Evolutionary conservation across 2,329 filamentous ascomycete genomes (phyloP), one percentile per base, ranked within the genome.

Genomic region (Hymenoscyphus linearis): DNA sequence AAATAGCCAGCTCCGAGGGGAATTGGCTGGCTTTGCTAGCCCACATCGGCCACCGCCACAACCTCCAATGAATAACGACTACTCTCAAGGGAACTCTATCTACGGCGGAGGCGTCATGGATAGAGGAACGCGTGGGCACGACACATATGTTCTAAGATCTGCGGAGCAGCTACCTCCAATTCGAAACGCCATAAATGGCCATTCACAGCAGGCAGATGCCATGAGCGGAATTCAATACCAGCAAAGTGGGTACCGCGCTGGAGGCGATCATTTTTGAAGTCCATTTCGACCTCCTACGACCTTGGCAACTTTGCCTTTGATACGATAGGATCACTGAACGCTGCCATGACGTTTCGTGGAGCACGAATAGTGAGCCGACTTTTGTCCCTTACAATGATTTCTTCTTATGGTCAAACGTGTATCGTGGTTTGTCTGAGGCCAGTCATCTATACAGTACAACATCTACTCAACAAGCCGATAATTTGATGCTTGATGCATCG

Each of bases 141-240:
- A 85, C 13, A 59, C 52, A 4, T 65, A 64, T 52, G 58, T 52
- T 16, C 58, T 67, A 14, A 64, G 60, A 59, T 58, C 62, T 14
- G 59, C 64, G 6, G 68, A 70, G 50, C 66, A 67, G 67, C 74
- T 87, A 34, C 84, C 84, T 13, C 84, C 84, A 1, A 75, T 87
- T 37, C 78, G 84, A 12, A 78, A 80, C 16, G 72, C 85, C 16
- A 80, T 77, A 67, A 76, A 58, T 44, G 62, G 55, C 3, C 61
- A 67, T 68, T 34, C 55, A 59, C 22, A 58, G 59, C 65, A 58
- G 35, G 80, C 84, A 1, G 85, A 87, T 25, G 82, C 83, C 0
- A 88, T 88, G 85, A 85, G 83, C 1, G 85, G 85, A 1, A 83
- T 88, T 5, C 85, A 87, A 69, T 88, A 87, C 61, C 69, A 71